Conservation (phyloP, 352 stramenopile species). For the Plasmopara viticola region DNA sequence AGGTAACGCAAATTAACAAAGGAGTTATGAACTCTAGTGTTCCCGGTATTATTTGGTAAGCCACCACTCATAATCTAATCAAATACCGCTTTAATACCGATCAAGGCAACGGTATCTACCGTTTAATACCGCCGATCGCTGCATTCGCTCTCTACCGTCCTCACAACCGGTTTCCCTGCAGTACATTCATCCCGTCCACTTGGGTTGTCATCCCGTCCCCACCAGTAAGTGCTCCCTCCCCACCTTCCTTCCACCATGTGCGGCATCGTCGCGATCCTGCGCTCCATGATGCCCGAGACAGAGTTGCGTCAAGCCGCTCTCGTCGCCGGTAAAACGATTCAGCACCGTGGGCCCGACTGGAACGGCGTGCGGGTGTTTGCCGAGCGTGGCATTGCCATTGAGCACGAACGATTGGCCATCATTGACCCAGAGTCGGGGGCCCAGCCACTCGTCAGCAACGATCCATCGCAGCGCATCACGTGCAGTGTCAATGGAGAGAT, state of each 20-base stretch:
- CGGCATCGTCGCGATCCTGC: constrained; percentile 98
- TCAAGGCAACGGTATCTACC: too few species aligned
- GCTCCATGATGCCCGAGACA: constrained; percentile 87
- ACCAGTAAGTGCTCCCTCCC: too few species aligned
- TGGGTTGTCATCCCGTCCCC: too few species aligned
- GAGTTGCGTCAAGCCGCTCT: constrained; percentile 94
- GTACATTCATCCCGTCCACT: too few species aligned
- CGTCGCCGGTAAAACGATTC: constrained; percentile 90
- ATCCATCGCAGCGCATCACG: constrained; percentile 83
- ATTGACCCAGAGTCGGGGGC: constrained; percentile 96
- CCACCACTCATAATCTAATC: too few species aligned
- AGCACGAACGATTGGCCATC: constrained; percentile 97
- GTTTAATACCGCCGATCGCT: too few species aligned
- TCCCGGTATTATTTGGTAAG: too few species aligned
- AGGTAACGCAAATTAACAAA: too few species aligned
- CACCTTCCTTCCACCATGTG: constrained; percentile 75
- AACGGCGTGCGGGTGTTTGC: constrained; percentile 84
- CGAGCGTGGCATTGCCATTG: constrained; percentile 82
- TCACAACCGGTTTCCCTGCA: too few species aligned
- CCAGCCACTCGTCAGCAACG: constrained; percentile 87
- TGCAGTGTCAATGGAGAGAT: constrained; percentile 98
- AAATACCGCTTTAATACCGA: too few species aligned
- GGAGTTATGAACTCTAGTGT: too few species aligned
- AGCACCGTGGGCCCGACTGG: constrained; percentile 97
- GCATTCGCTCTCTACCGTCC: too few species aligned